phyloP scores from a whole-genome alignment of 2,329 filamentous ascomycete species.

The Stemphylium lycopersici region DNA sequence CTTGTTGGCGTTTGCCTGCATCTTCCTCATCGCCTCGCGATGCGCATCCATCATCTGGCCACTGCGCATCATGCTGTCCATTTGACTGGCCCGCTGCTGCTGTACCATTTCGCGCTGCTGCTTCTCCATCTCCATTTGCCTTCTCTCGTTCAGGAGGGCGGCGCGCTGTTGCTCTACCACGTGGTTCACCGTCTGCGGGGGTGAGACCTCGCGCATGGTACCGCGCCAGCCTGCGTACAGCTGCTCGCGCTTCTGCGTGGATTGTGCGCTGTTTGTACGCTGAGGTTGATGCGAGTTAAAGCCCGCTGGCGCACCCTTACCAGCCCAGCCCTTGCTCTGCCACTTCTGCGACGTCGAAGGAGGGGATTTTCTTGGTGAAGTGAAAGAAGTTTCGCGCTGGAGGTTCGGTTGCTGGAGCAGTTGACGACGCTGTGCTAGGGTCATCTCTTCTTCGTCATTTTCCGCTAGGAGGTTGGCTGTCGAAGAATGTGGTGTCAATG shows the following conservation, averaged over 20 bases:
- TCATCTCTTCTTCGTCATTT: slow-evolving; percentile 63
- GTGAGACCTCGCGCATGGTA: slow-evolving; percentile 35
- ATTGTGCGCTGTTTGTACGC: slow-evolving; percentile 32
- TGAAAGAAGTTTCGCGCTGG: too few relatives aligned
- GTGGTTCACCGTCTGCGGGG: slow-evolving; percentile 24
- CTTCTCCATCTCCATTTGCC: slow-evolving; percentile 65
- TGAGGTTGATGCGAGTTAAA: slow-evolving; percentile 50
- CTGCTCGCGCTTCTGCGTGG: slow-evolving; percentile 41
- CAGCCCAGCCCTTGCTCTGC: slow-evolving; percentile 37
- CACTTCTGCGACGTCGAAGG: slow-evolving; percentile 36
- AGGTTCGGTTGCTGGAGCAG: slow-evolving; percentile 42
- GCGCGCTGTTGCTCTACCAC: slow-evolving; percentile 47
- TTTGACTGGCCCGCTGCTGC: slow-evolving; percentile 65
- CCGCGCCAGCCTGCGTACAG: slow-evolving; percentile 46
- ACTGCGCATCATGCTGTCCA: slow-evolving; percentile 77
- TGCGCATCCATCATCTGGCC: slow-evolving; percentile 78
- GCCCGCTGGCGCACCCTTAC: slow-evolving; percentile 28
- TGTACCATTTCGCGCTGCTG: slow-evolving; percentile 65
- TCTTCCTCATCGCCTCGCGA: slow-evolving; percentile 76
- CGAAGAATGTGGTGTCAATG: slow-evolving; percentile 43
- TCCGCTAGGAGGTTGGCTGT: slow-evolving; percentile 33
- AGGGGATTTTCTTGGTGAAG: too few relatives aligned
- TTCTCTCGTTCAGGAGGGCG: slow-evolving; percentile 65
- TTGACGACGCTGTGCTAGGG: slow-evolving; percentile 67
- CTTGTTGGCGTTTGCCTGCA: slow-evolving; percentile 69